These are phyloP conservation scores for Malassezia japonica DNA, from an alignment of 1,284 basidiomycete species.

Conservation along the genomic window DNA sequence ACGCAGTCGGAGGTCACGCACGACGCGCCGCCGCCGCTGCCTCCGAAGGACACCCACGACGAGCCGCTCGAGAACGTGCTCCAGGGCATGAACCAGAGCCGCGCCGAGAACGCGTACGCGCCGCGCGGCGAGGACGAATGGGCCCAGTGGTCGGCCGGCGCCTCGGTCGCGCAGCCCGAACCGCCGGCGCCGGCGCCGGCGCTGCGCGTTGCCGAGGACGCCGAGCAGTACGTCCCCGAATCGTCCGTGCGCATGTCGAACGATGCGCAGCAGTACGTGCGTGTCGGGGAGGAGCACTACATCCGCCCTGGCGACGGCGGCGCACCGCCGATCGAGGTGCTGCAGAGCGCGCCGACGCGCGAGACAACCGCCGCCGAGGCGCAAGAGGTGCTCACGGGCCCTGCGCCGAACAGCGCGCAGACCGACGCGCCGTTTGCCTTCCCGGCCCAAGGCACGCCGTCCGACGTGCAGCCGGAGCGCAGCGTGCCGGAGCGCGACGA, in stretches of 20 bases:
- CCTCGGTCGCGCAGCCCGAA: neutral
- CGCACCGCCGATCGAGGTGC: too few relatives aligned
- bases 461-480: too few relatives aligned
- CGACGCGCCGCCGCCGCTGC: neutral
- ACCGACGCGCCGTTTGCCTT: too few relatives aligned
- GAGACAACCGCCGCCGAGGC: too few relatives aligned
- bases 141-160: neutral
- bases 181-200: neutral
- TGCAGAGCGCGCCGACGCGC: too few relatives aligned
- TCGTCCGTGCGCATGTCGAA: neutral
- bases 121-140: conserved; percentile 3
- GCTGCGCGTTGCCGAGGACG: neutral
- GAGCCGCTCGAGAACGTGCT: neutral
- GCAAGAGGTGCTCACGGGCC: too few relatives aligned
- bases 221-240: neutral
- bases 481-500: too few relatives aligned
- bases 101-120: neutral
- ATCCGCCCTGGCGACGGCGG: neutral
- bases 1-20: too few relatives aligned
- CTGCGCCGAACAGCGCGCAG: too few relatives aligned
- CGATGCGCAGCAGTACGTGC: neutral
- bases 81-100: neutral
- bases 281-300: neutral
- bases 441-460: too few relatives aligned
- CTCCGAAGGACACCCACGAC: neutral